These are phyloP conservation scores for Alternaria solani DNA, from an alignment of 2,329 filamentous ascomycete species.

Conservation along the genomic window DNA sequence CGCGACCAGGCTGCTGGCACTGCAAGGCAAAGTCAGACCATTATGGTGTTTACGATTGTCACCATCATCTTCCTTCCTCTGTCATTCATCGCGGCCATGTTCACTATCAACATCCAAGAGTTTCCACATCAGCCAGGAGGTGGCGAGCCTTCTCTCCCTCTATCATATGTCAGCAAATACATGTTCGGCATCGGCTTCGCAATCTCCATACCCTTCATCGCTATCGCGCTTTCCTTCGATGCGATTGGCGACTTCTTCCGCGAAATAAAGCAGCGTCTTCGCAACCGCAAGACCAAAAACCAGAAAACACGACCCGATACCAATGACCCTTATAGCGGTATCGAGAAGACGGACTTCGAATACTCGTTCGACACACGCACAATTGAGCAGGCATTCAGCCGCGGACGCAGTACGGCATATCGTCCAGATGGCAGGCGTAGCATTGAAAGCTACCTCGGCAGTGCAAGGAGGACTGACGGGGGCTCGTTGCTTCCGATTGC, in stretches of 20 bases:
- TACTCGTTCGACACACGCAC: constrained; percentile 35
- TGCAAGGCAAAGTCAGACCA: constrained; percentile 63
- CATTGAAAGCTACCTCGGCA: constrained; percentile 40
- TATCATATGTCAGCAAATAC: constrained; percentile 63
- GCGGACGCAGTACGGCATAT: constrained; percentile 34
- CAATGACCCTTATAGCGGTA: constrained; percentile 1
- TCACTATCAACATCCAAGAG: constrained; percentile 62
- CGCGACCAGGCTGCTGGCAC: constrained; percentile 69
- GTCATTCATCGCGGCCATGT: constrained; percentile 64
- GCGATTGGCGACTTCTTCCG: constrained; percentile 47
- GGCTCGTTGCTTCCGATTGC: constrained; percentile 39
- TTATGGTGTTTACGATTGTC: constrained; percentile 68
- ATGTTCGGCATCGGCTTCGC: constrained; percentile 65
- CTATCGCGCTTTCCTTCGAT: constrained; percentile 57
- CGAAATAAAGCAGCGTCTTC: constrained; percentile 31
- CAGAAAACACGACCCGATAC: not conserved
- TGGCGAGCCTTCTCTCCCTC: constrained; percentile 49
- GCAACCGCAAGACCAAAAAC: constrained; percentile 9
- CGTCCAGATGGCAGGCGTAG: constrained; percentile 34
- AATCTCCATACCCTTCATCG: constrained; percentile 61
- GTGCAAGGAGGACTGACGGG: constrained; percentile 17
- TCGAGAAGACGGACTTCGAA: constrained; percentile 23
- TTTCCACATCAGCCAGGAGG: constrained; percentile 51
- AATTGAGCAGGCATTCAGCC: constrained; percentile 39
- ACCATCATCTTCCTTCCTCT: constrained; percentile 66